Evolutionary conservation across 805 yeast genomes (phyloP).

Genomic region (Metschnikowia orientalis): DNA sequence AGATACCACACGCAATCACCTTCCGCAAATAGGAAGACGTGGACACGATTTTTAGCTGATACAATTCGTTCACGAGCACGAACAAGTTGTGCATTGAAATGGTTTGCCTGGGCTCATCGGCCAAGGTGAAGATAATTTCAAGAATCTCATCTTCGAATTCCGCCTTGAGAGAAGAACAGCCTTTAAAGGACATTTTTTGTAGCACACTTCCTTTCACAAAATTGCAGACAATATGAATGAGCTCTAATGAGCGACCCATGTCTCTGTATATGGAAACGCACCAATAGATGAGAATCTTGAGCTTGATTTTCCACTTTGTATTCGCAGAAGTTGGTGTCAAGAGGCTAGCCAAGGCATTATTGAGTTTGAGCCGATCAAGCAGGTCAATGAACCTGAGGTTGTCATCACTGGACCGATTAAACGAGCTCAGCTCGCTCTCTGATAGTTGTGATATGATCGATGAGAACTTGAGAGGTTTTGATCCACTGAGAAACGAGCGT

Average conservation of each 20-base stretch:
- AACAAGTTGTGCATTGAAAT: slow-evolving; percentile 28
- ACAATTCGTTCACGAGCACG: slow-evolving; percentile 50
- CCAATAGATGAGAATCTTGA: slow-evolving; percentile 39
- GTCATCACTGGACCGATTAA: slow-evolving; percentile 27
- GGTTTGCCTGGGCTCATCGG: slow-evolving; percentile 14
- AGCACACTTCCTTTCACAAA: slow-evolving; percentile 41
- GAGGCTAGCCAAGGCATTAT: slow-evolving; percentile 26
- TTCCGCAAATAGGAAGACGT: slow-evolving; percentile 70
- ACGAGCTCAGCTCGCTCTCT: slow-evolving; percentile 2
- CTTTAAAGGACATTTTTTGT: slow-evolving; percentile 18
- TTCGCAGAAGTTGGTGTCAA: slow-evolving; percentile 20
- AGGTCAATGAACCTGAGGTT: slow-evolving; percentile 29
- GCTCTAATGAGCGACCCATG: slow-evolving; percentile 26
- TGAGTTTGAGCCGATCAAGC: slow-evolving; percentile 32
- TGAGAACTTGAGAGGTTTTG: slow-evolving; percentile 4
- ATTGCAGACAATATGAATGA: slow-evolving; percentile 38
- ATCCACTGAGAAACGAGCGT: slow-evolving; percentile 7
- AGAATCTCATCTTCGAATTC: slow-evolving; percentile 42
- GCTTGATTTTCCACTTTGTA: slow-evolving; percentile 30
- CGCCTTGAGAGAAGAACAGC: slow-evolving; percentile 30
- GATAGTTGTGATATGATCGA: slow-evolving; percentile 4
- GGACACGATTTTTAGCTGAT: slow-evolving; percentile 46
- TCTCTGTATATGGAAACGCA: slow-evolving; percentile 36
- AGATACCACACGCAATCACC: slow-evolving; percentile 80
- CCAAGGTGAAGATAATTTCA: slow-evolving; percentile 34